Conservation (phyloP, 257 asterid species). For the Nicotiana sylvestris region DNA sequence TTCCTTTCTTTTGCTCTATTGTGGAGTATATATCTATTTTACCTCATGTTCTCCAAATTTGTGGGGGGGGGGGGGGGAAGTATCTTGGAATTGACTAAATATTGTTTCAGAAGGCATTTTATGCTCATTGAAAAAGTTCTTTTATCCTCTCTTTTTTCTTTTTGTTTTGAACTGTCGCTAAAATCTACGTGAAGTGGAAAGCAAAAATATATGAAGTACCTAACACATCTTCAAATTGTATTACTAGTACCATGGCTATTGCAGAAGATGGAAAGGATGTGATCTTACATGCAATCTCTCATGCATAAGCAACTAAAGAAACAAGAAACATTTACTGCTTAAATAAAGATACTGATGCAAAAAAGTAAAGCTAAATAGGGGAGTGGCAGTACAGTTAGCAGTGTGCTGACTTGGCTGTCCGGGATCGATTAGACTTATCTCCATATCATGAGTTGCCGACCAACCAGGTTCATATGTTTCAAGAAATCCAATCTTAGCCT, state of each 20-base stretch:
- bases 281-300: neutral
- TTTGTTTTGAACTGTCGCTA: neutral
- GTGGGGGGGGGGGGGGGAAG: no score
- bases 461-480: constrained; percentile 98
- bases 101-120: neutral
- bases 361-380: constrained; percentile 7
- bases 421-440: constrained; percentile 44
- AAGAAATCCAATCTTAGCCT: constrained; percentile 95
- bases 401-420: constrained; percentile 32
- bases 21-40: no score
- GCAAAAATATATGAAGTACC: neutral
- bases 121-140: neutral
- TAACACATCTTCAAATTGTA: neutral
- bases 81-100: no score
- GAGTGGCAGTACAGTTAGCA: constrained; percentile 36
- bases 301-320: neutral
- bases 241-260: neutral
- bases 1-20: no score
- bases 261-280: neutral
- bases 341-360: neutral
- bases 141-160: neutral
- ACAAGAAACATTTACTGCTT: neutral
- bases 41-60: no score
- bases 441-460: constrained; percentile 81
- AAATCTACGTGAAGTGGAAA: neutral